Percentiles rank a stretch among this genome's conserved stretches.
Evolutionary conservation across 805 yeast species (phyloP).

Genomic region (Danielia oregonensis): DNA sequence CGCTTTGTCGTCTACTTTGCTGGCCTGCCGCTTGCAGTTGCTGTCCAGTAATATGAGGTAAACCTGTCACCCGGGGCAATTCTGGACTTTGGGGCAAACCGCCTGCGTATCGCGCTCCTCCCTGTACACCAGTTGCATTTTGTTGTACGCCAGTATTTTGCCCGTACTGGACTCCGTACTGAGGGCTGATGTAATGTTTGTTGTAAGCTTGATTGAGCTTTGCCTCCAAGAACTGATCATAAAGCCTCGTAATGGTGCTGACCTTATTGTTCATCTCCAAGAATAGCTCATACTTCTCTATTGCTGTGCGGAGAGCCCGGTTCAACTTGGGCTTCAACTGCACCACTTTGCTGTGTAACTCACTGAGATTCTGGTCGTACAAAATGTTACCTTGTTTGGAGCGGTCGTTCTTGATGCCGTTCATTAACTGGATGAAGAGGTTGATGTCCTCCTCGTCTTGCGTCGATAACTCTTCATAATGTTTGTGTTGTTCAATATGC

Average conservation of each 20-base stretch:
- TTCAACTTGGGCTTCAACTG: constrained; percentile 68
- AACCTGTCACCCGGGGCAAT: not conserved
- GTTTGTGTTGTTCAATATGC: constrained; percentile 3
- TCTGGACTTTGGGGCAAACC: not conserved
- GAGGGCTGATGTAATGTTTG: constrained; percentile 17
- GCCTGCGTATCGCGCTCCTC: not conserved
- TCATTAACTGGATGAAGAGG: constrained; percentile 65
- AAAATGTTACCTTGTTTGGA: constrained; percentile 32
- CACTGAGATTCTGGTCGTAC: constrained; percentile 50
- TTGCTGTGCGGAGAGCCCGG: constrained; percentile 52
- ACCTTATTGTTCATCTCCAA: constrained; percentile 76
- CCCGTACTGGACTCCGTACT: not conserved
- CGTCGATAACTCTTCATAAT: constrained; percentile 41
- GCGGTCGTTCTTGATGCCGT: constrained; percentile 46
- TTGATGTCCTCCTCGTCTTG: constrained; percentile 69
- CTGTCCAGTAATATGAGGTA: constrained; percentile 3
- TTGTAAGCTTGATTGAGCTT: constrained; percentile 37
- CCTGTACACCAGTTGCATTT: not conserved
- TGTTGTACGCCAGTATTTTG: not conserved
- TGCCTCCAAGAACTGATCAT: constrained; percentile 69
- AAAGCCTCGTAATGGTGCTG: constrained; percentile 69
- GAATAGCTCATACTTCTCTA: constrained; percentile 58
- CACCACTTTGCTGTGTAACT: constrained; percentile 56
- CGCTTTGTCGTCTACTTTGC: no score
- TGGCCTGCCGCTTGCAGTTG: constrained; percentile 7